Base-by-base conservation (phyloP, 352 stramenopile species). In the Pelagophyceae sp. region DNA sequence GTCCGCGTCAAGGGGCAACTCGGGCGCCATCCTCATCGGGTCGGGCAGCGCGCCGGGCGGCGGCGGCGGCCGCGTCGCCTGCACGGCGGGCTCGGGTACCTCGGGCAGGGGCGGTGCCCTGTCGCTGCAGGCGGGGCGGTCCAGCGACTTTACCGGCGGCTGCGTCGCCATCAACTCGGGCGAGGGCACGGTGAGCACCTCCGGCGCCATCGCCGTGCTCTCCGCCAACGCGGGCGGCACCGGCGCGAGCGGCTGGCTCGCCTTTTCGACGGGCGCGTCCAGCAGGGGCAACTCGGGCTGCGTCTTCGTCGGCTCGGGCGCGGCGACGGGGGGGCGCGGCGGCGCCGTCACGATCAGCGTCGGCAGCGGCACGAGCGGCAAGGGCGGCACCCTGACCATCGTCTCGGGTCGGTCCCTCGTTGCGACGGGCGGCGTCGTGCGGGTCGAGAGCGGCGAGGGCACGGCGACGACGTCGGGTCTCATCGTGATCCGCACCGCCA, bases 401-500 rank as follows among this genome's bases (percentile, higher is more conserved):
- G 17, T 58, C 20, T 11, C 67, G 19, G 67, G 67, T 17, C 67
- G 17, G 70, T 67, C 38, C 5, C 64, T 40, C 17, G 64, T 6
- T 0, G 40, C 75, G 17, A 67, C 70, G 23, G 77, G 77, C 25
- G 77, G 77, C n/a, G 27, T 17, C 29, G 70, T 80, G 0, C 38
- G 31, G 0, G 0, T 77, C 0, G 33, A 77, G 38, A 72, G 37
- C 1, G 77, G 77, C 19, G 54, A 80, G 50, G 76, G 77, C 37
- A 75, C 63, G 0, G 51, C 76, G 2, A 37, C 51, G 38, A 71
- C 40, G 23, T 67, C 32, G 0, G 76, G 86, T 45, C 38, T 40
- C 31, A 79, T 89, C 65, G 71, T 78, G 31, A 3, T 90, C 15
- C 80, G 75, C 31, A 88, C 84, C 20, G 61, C 82, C 29, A 83